Evolutionary conservation across 2,329 filamentous ascomycete genomes (phyloP), one percentile per base, ranked within the genome.

Genomic region (Alternaria alternata): DNA sequence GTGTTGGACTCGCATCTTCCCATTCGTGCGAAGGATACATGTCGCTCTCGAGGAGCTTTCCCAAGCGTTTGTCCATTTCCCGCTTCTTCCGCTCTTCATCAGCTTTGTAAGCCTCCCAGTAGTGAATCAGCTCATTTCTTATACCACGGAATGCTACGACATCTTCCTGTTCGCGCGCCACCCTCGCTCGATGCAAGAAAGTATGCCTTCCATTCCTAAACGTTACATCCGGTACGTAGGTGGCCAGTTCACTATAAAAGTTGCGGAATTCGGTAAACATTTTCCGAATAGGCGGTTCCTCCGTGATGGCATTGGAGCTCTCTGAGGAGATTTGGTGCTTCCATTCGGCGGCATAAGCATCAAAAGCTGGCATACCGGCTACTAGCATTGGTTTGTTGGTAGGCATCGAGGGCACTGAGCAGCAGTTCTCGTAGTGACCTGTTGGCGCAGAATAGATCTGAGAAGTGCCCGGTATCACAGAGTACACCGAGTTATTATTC

Each of bases 211-310:
- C 72, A 7, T 11, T 28, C 8, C 61, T 46, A 1, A 41, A 32
- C 0, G 56, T 64, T 2, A 71, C 56, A 1, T 67, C 63, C 0
- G 67, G 67, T 1, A 73, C 57, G 8, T 69, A 49, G 9, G 24
- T 47, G 6, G 61, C 48, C 7, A 77, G 60, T 14, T 70, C 66
- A 9, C 59, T 66, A 47, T 76, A 75, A 48, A 76, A 76, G 22
- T 70, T 58, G 36, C 74, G 77, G 60, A 78, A 73, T n/a, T 71
- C 66, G 2, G 67, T 68, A 57, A 78, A 78, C 69, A 78, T 75
- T 20, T 51, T 51, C 5, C 65, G 63, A 44, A 78, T 71, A 2
- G 73, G 69, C 0, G 74, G 62, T 18, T 72, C 71, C 9, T 51
- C 49, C 0, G 65, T 53, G 9, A 71, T 38, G 1, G 64, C 51